A percentile compares a stretch with the other conserved stretches of the same genome.
Conservation (phyloP, 2,329 filamentous ascomycete species). For the Calonectria crousiana region DNA sequence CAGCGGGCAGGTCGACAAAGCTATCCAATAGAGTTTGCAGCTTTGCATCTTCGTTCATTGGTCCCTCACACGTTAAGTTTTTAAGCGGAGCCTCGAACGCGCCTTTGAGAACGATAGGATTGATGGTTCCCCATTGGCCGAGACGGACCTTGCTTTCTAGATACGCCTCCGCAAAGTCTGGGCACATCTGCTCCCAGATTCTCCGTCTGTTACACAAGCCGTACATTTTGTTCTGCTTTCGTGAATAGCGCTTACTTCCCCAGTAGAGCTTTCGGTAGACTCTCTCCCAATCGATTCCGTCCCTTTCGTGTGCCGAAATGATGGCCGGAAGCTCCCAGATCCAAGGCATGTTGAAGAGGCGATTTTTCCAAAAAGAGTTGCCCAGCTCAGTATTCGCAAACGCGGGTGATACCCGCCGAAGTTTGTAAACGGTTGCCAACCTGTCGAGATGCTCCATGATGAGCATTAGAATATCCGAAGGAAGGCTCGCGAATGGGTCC, state of each 20-base stretch:
- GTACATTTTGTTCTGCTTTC: not conserved
- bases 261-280: conserved; percentile 10
- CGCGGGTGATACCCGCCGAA: not conserved
- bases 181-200: conserved; percentile 17
- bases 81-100: not conserved
- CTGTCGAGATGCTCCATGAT: not conserved
- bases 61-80: not conserved
- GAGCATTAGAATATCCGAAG: not conserved
- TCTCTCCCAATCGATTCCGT: not conserved
- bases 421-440: not conserved
- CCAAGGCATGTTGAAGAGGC: not conserved
- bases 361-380: not conserved
- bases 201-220: conserved; percentile 7
- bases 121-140: not conserved
- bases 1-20: not conserved
- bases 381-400: conserved; percentile 3
- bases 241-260: not conserved
- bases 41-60: too few relatives aligned
- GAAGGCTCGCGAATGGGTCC: not conserved
- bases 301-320: not conserved
- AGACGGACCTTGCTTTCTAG: not conserved
- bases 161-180: not conserved
- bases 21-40: not conserved
- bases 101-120: not conserved
- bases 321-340: not conserved